Percentiles rank a stretch among this genome's conserved stretches.
These are phyloP conservation scores for Gastrolobium villosum DNA, from an alignment of 306 rosid genomes.

Conservation along the genomic window DNA sequence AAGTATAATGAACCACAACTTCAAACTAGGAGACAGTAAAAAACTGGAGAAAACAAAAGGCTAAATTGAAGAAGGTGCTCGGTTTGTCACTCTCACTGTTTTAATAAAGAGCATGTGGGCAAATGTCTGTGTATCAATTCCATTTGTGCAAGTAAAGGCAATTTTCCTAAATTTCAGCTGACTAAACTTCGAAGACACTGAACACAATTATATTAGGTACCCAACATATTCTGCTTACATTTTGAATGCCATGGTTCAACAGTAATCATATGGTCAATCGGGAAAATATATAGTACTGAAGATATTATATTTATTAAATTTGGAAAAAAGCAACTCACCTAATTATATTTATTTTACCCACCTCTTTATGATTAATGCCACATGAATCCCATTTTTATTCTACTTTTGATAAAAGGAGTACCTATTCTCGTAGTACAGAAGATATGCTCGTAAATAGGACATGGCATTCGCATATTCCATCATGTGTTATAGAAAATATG, in stretches of 20 bases:
- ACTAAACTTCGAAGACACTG: neutral
- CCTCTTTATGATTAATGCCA: too few species aligned
- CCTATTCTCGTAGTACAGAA: too few species aligned
- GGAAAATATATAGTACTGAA: too few species aligned
- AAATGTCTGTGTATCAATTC: neutral
- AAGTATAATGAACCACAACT: conserved; percentile 14
- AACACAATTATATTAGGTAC: conserved; percentile 24
- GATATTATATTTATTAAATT: too few species aligned
- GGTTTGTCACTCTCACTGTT: conserved; percentile 1
- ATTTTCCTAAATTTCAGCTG: conserved; percentile 5
- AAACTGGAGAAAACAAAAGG: conserved; percentile 24
- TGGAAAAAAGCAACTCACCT: too few species aligned
- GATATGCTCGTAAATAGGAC: conserved; percentile 1
- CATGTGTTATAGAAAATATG: neutral
- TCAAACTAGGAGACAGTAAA: conserved; percentile 8
- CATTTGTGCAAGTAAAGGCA: conserved; percentile 8
- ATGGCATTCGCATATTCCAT: neutral
- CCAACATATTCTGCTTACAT: conserved; percentile 15
- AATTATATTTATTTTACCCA: too few species aligned
- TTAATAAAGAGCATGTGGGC: conserved; percentile 27
- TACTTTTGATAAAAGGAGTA: too few species aligned
- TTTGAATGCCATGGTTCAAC: conserved; percentile 28
- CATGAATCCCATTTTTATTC: too few species aligned
- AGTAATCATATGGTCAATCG: neutral
- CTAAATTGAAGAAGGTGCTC: conserved; percentile 24